Percentiles rank a stretch among this genome's conserved stretches.
These are phyloP conservation scores for Aureobasidium subglaciale DNA, from an alignment of 2,329 filamentous ascomycete genomes.

Conservation along the genomic window DNA sequence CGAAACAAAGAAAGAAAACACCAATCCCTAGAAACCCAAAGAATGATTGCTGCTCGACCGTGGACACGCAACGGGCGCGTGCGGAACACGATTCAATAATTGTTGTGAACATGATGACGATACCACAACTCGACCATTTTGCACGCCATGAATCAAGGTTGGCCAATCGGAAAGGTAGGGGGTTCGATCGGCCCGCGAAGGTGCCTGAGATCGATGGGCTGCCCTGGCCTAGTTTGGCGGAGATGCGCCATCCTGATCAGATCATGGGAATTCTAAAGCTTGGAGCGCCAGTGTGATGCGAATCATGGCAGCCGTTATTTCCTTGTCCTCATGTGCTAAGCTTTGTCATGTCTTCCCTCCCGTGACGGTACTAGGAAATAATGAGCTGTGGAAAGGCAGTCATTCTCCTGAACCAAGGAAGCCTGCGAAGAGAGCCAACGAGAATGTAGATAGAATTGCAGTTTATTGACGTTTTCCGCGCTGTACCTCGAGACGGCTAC, in stretches of 20 bases:
- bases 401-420: too few relatives aligned
- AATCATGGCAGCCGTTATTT: too few relatives aligned
- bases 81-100: background rate
- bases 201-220: background rate
- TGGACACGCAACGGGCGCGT: background rate
- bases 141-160: background rate
- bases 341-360: too few relatives aligned
- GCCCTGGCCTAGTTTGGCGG: background rate
- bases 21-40: background rate
- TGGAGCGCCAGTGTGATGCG: too few relatives aligned
- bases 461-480: too few relatives aligned
- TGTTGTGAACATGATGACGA: background rate
- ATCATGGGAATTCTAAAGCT: background rate
- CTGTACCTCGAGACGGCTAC: too few relatives aligned
- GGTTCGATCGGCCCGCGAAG: background rate
- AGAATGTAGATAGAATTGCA: too few relatives aligned
- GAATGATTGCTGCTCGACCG: background rate
- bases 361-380: too few relatives aligned
- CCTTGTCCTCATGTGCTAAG: too few relatives aligned
- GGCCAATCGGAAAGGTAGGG: background rate
- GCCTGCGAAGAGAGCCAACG: too few relatives aligned
- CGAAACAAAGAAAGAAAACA: background rate
- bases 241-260: background rate
- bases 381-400: too few relatives aligned
- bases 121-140: conserved; percentile 1